Evolutionary conservation across 176 grass and related monocot genomes (phyloP), one percentile per base, ranked within the genome.

Genomic region (Zizania latifolia): DNA sequence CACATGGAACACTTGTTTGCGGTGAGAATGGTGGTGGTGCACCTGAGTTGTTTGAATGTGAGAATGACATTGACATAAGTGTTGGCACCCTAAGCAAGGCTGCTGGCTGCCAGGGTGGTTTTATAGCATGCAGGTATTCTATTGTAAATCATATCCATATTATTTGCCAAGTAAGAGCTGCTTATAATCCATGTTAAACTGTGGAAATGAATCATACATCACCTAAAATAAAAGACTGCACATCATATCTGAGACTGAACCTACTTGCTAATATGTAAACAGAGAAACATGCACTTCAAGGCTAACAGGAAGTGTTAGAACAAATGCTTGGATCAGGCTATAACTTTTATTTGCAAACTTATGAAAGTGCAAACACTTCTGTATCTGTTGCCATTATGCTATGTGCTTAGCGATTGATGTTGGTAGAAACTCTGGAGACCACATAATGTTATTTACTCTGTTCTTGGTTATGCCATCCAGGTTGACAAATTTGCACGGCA

Each of bases 41-140:
- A 13, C 75, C 86, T 6, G 91, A 98, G 68, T 29, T 92, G 39
- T 88, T 89, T 77, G 58, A 50, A 61, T 98, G 86, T 40, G 89
- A 98, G 85, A 88, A 87, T 55, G 89, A 86, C 31, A 83, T 99
- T 78, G 95, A 99, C 70, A 94, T 99, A 63, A 77, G 84, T 81
- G 82, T 99, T 58, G 91, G 91, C 46, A 90, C 95, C 58, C 68
- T 99, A 68, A 99, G 95, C 71, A 99, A 99, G 44, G 95, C 89
- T 37, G 86, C 58, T 35, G 91, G 89, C 38, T 99, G 95, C 79
- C 84, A 84, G 19, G 95, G 91, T 76, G 91, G 95, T 87, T 94
- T 99, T 68, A 83, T 99, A 65, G 58, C 91, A 78, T 89, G 90
- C 81, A 99, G 89, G 95, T 92, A 92, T 68, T 83, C 27, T 59